Evolutionary conservation across 176 grass and related monocot species (phyloP).

Genomic region (Stipa capillata): DNA sequence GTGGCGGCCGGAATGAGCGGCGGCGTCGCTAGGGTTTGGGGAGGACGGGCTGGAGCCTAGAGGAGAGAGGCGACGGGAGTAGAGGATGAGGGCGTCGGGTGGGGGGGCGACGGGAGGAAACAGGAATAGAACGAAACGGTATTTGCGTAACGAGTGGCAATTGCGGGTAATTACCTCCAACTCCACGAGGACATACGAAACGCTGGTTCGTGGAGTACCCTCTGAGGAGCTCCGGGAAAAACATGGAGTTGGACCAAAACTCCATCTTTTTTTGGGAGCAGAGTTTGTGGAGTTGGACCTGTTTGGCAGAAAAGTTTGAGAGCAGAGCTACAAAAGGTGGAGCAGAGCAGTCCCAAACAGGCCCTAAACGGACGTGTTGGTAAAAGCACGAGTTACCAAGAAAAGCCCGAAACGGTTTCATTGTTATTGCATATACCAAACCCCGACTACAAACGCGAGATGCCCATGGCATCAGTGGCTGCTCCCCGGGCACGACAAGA

Average conservation of each 20-base stretch:
- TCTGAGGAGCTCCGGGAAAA: neutral
- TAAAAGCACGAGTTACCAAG: neutral
- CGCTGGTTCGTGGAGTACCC: neutral
- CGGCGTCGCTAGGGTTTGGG: too few relatives aligned
- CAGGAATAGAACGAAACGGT: too few relatives aligned
- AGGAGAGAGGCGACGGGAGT: too few relatives aligned
- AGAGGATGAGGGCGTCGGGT: too few relatives aligned
- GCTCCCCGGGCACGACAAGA: neutral
- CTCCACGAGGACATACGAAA: neutral
- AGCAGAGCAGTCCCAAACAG: neutral
- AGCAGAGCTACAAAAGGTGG: neutral
- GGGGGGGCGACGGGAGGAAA: too few relatives aligned
- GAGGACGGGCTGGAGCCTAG: neutral
- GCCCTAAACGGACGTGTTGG: constrained; percentile 39
- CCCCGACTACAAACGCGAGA: too few relatives aligned
- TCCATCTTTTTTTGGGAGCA: neutral
- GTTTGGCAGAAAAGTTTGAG: neutral
- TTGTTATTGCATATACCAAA: neutral
- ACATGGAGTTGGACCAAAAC: neutral
- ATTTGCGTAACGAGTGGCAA: neutral
- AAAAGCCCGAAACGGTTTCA: neutral
- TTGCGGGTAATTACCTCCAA: neutral
- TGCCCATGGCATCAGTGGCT: too few relatives aligned
- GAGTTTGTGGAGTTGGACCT: neutral
- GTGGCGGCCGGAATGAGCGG: too few relatives aligned